phyloP scores from a whole-genome alignment of 805 yeast genomes.

The Pichia pseudocactophila region DNA sequence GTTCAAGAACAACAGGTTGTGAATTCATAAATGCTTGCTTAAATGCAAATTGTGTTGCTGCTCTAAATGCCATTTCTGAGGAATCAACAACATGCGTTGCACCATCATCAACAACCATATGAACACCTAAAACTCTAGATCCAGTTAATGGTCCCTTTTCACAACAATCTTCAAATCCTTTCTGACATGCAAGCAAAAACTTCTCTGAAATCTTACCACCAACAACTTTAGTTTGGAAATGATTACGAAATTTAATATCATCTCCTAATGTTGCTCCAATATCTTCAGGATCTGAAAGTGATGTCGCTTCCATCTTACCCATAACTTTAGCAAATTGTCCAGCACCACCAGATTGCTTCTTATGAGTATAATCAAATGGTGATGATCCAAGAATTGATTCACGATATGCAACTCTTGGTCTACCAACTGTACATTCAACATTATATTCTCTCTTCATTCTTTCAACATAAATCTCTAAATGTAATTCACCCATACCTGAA shows the following conservation, averaged over 20 bases:
- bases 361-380: conserved; percentile 87
- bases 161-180: conserved; percentile 90
- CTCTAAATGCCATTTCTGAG: conserved; percentile 87
- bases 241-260: conserved; percentile 40
- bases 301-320: conserved; percentile 51
- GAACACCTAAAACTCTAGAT: conserved; percentile 84
- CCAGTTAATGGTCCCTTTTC: conserved; percentile 97
- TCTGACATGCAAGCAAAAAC: conserved; percentile 85
- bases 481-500: conserved; percentile 93
- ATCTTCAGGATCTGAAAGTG: conserved; percentile 45
- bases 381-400: conserved; percentile 74
- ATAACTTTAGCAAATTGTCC: conserved; percentile 98
- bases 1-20: conserved; percentile 85
- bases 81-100: conserved; percentile 96
- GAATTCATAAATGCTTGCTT: conserved; percentile 80
- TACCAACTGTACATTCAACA: conserved; percentile 91
- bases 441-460: conserved; percentile 97
- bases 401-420: conserved; percentile 96
- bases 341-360: conserved; percentile 98
- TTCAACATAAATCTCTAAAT: conserved; percentile 94
- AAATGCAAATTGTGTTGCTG: conserved; percentile 89
- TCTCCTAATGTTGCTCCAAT: conserved; percentile 23
- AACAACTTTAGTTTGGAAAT: conserved; percentile 78
- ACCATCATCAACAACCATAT: conserved; percentile 95
- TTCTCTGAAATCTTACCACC: conserved; percentile 98